Percentiles rank a stretch among this genome's conserved stretches.
Conservation (phyloP, 2,329 filamentous ascomycete genomes). For the Xylaria sp. region DNA sequence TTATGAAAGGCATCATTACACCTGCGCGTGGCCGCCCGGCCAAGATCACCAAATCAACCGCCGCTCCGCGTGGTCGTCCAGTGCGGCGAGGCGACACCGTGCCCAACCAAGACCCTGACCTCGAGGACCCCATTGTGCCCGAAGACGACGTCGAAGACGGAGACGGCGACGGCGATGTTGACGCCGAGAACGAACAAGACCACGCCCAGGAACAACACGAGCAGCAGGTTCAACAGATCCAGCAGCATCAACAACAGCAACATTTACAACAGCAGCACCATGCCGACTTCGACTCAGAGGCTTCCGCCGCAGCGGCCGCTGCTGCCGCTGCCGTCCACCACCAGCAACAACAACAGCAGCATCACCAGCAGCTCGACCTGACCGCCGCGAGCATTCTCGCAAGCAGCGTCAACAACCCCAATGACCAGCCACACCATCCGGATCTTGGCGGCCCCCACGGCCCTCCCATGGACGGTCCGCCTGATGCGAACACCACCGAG, state of each 20-base stretch:
- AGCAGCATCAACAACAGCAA: conserved; percentile 32
- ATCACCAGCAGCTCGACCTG: conserved; percentile 49
- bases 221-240: conserved; percentile 29
- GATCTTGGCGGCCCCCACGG: conserved; percentile 44
- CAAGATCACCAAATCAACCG: conserved; percentile 57
- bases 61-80: conserved; percentile 46
- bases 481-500: conserved; percentile 55
- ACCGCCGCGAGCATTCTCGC: conserved; percentile 48
- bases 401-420: conserved; percentile 47
- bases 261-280: conserved; percentile 44
- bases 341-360: conserved; percentile 43
- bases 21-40: conserved; percentile 53
- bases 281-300: conserved; percentile 43
- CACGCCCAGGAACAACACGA: conserved; percentile 42
- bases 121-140: conserved; percentile 45
- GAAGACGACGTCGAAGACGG: conserved; percentile 40
- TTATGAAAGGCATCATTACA: conserved; percentile 53
- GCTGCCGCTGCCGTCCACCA: conserved; percentile 50
- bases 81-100: conserved; percentile 48
- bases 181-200: conserved; percentile 41
- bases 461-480: conserved; percentile 39
- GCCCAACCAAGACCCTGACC: conserved; percentile 50
- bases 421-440: conserved; percentile 46
- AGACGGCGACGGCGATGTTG: conserved; percentile 34
- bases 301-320: conserved; percentile 48